These are phyloP conservation scores for Monosporozyma aerobia DNA, from an alignment of 805 yeast species.

Conservation along the genomic window DNA sequence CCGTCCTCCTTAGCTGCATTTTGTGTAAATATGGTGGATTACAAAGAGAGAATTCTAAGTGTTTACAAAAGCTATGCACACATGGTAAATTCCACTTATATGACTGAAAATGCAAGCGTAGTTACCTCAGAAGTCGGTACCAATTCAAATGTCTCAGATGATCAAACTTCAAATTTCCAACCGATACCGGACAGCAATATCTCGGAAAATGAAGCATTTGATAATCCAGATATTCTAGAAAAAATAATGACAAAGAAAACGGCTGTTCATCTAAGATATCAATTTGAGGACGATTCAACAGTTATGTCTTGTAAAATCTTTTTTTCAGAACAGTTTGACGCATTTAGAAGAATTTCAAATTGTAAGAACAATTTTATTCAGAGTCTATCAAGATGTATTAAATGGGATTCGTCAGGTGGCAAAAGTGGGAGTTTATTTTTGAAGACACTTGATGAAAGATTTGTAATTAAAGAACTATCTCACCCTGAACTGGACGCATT, in stretches of 20 bases:
- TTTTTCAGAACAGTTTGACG: conserved; percentile 94
- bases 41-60: conserved; percentile 46
- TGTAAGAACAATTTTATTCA: conserved; percentile 68
- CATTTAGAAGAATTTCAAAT: conserved; percentile 78
- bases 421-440: conserved; percentile 91
- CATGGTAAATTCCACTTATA: neutral
- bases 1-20: conserved; percentile 92
- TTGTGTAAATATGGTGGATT: conserved; percentile 79
- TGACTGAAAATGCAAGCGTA: neutral
- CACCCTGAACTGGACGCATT: conserved; percentile 87
- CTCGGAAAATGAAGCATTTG: neutral
- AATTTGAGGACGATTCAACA: conserved; percentile 78
- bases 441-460: conserved; percentile 84
- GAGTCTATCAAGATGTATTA: conserved; percentile 84
- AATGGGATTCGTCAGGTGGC: conserved; percentile 96
- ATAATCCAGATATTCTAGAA: conserved; percentile 38
- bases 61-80: neutral
- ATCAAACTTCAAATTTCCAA: neutral
- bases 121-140: neutral
- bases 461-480: conserved; percentile 81
- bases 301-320: conserved; percentile 86
- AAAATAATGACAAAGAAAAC: conserved; percentile 66
- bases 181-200: neutral
- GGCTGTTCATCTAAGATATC: conserved; percentile 86
- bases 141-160: neutral